Base-by-base conservation (phyloP, 345 rosid species). In the Hibiscus trionum region DNA sequence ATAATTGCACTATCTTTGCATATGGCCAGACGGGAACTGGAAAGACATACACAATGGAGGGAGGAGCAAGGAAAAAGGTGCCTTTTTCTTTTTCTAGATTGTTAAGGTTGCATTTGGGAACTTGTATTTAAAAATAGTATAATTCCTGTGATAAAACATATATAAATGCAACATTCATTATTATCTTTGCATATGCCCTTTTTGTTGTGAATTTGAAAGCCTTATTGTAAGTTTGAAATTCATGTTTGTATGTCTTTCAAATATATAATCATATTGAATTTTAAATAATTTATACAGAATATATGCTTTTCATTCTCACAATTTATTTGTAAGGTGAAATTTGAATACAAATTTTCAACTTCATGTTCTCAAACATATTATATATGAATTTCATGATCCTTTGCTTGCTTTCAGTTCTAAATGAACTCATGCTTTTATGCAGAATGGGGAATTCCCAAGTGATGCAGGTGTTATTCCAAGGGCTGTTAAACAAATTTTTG, bases 21-120 rank as follows among this genome's bases (percentile, higher is more conserved):
- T 95, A 95, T 76, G 99, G 99, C 64, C 99, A 95, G 78, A 95
- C 97, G 3, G 99, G 98, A 75, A 95, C 98, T 15, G 99, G 99
- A 47, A 95, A 95, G 78, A 95, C 99, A 16, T 95, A 95, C 83
- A 95, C 98, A 0, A 95, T 95, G 99, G 99, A 95, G 85, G 99
- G 99, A 75, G 99, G 96, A 72, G 91, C 87, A 24, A 85, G 99
- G 83, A 95, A 89, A 83, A 95, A 92, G 96, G 97, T 94, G 63
- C 33, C 53, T 3, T 17, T 39, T 33, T 69, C 33, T 69, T 4
- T 7, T 17, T 26, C 8, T 55, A 19, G 69, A 29, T n/a, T 53
- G 24, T 53, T 53, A 50, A 50, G 55, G 19, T 50, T 50, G 55
- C 55, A 50, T 50, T 50, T 50, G 17, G 6, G 6, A 33, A 33